These are phyloP conservation scores for Xylaria sp. DNA, from an alignment of 2,329 filamentous ascomycete genomes.

Conservation along the genomic window DNA sequence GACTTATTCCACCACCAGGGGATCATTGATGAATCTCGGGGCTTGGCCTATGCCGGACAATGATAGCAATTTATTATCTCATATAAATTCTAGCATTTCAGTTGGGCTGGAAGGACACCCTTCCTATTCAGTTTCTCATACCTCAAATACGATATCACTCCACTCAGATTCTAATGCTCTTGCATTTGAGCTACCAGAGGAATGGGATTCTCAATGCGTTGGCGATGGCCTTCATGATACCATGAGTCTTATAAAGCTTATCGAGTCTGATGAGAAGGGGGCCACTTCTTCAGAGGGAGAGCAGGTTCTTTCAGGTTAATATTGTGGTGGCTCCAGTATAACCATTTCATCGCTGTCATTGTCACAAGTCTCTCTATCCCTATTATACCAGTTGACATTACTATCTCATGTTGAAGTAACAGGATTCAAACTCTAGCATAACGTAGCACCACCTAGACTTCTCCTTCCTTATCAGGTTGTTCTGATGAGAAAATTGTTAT, in stretches of 20 bases:
- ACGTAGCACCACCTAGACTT: no score
- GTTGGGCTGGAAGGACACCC: background rate
- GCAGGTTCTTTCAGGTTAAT: background rate
- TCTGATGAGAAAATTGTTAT: background rate
- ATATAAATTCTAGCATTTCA: background rate
- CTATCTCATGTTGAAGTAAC: background rate
- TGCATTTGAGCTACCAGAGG: background rate
- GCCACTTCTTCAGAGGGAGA: background rate
- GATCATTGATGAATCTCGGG: no score
- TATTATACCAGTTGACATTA: background rate
- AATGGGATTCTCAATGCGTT: background rate
- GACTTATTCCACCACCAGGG: no score
- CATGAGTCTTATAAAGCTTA: background rate
- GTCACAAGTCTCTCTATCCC: background rate
- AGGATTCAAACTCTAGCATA: background rate
- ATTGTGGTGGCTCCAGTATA: background rate
- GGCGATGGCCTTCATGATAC: background rate
- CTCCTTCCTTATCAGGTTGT: no score
- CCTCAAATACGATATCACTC: background rate
- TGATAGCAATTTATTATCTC: background rate
- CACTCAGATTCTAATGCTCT: background rate
- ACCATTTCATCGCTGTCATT: background rate
- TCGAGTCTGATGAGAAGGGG: background rate
- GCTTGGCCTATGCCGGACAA: no score
- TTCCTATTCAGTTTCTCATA: background rate